Percentiles rank a stretch among this genome's conserved stretches.
phyloP scores from a whole-genome alignment of 2,329 filamentous ascomycete species.

The Dactylellina haptotyla region DNA sequence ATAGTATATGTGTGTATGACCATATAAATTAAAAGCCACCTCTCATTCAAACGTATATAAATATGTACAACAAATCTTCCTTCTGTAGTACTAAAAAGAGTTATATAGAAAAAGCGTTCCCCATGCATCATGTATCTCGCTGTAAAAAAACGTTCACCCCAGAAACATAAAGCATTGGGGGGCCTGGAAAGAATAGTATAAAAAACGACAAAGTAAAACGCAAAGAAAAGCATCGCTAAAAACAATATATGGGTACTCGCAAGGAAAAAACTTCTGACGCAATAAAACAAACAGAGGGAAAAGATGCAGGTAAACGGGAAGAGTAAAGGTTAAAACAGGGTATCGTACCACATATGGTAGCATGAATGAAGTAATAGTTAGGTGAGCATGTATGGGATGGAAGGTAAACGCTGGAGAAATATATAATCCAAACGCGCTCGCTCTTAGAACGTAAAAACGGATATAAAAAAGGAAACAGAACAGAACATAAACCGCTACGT shows the following conservation, averaged over 20 bases:
- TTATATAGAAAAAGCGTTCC: background rate
- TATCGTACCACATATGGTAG: conserved; percentile 2
- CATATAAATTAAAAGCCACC: too few species aligned
- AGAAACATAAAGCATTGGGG: background rate
- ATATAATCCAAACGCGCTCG: background rate
- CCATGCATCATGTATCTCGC: background rate
- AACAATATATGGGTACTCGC: background rate
- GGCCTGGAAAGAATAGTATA: background rate
- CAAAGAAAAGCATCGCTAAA: background rate
- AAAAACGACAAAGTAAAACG: background rate
- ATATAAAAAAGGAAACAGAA: background rate
- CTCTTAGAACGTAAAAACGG: background rate
- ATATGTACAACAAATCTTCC: too few species aligned
- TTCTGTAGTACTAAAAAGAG: background rate
- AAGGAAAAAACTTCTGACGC: background rate
- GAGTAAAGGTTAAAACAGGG: background rate
- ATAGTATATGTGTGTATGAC: too few species aligned
- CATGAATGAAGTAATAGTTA: background rate
- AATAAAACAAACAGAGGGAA: background rate
- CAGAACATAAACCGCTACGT: background rate
- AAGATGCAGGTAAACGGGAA: background rate
- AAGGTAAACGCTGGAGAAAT: background rate
- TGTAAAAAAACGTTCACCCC: background rate
- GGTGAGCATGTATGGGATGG: background rate
- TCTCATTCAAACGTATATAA: too few species aligned